A percentile compares a stretch with the other conserved stretches of the same genome.
phyloP scores from a whole-genome alignment of 495 filamentous ascomycete species.

The Neurospora africana region DNA sequence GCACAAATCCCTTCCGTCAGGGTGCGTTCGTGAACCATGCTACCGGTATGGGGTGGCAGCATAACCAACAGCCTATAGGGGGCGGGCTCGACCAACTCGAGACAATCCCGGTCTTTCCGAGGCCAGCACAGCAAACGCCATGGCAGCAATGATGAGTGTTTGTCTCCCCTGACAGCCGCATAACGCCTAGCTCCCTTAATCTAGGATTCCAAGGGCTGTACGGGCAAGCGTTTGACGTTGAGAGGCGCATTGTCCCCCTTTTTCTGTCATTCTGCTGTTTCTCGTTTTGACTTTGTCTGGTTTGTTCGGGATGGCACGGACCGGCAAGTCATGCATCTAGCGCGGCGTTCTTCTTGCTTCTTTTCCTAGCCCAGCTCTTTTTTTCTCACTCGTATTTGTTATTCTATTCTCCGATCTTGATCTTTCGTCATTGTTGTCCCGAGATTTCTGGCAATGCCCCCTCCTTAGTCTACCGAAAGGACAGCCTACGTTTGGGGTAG shows the following conservation, averaged over 20 bases:
- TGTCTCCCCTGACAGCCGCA: neutral
- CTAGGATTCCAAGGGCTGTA: neutral
- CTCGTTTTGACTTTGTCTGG: neutral
- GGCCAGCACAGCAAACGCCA: slow-evolving; percentile 50
- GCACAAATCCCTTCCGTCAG: slow-evolving; percentile 91
- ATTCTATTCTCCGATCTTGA: neutral
- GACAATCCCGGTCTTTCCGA: slow-evolving; percentile 77
- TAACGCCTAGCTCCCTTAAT: neutral
- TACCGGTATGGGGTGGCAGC: slow-evolving; percentile 81
- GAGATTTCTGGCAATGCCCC: neutral
- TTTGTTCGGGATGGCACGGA: neutral
- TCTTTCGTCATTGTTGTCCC: neutral
- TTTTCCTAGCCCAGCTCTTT: neutral
- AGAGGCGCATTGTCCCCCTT: neutral
- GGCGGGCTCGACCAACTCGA: slow-evolving; percentile 74
- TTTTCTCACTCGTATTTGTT: too few species aligned
- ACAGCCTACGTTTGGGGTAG: neutral
- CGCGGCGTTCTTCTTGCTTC: slow-evolving; percentile 13
- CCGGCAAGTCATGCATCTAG: slow-evolving; percentile 10
- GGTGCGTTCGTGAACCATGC: slow-evolving; percentile 76
- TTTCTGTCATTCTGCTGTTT: neutral
- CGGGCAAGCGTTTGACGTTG: neutral
- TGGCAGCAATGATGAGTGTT: slow-evolving; percentile 36
- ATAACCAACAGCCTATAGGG: slow-evolving; percentile 65
- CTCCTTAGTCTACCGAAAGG: neutral